Conservation (phyloP, 768 basidiomycete species). For the Cyclocybe aegerita region DNA sequence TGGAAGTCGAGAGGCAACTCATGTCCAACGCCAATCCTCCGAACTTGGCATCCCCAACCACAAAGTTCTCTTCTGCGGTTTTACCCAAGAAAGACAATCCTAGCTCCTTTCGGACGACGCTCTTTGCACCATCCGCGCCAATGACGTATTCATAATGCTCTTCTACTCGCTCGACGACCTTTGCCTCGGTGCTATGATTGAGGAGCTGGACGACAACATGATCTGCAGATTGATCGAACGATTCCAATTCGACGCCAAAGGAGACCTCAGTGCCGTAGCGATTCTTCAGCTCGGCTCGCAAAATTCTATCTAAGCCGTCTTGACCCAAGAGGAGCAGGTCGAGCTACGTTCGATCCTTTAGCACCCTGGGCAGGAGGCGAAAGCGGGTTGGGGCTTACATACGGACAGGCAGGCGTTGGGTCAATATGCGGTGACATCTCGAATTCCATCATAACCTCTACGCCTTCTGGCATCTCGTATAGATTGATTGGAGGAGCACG, state of each 20-base stretch:
- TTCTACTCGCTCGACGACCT: slow-evolving; percentile 6
- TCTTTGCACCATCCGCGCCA: slow-evolving; percentile 44
- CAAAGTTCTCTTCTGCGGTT: slow-evolving; percentile 29
- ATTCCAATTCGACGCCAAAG: slow-evolving; percentile 39
- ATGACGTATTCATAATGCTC: slow-evolving; percentile 39
- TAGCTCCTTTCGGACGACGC: slow-evolving; percentile 37
- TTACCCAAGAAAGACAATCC: slow-evolving; percentile 41
- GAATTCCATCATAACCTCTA: slow-evolving; percentile 24
- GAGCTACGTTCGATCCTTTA: not conserved
- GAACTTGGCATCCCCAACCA: slow-evolving; percentile 41
- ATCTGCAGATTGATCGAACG: slow-evolving; percentile 37
- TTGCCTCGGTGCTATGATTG: slow-evolving; percentile 9
- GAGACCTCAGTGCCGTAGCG: slow-evolving; percentile 33
- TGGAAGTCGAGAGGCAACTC: slow-evolving; percentile 7
- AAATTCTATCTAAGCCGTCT: slow-evolving; percentile 31
- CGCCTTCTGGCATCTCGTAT: slow-evolving; percentile 32
- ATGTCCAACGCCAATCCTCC: slow-evolving; percentile 36
- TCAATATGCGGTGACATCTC: slow-evolving; percentile 20
- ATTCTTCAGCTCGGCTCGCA: slow-evolving; percentile 31
- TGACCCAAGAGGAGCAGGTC: slow-evolving; percentile 24
- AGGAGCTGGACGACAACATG: slow-evolving; percentile 35
- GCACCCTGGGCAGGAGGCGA: too few species aligned
- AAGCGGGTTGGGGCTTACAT: slow-evolving; percentile 17
- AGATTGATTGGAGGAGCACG: slow-evolving; percentile 21
- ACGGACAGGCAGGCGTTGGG: slow-evolving; percentile 29